These are phyloP conservation scores for Talaromyces sp. DNA, from an alignment of 2,329 filamentous ascomycete genomes.

Conservation along the genomic window DNA sequence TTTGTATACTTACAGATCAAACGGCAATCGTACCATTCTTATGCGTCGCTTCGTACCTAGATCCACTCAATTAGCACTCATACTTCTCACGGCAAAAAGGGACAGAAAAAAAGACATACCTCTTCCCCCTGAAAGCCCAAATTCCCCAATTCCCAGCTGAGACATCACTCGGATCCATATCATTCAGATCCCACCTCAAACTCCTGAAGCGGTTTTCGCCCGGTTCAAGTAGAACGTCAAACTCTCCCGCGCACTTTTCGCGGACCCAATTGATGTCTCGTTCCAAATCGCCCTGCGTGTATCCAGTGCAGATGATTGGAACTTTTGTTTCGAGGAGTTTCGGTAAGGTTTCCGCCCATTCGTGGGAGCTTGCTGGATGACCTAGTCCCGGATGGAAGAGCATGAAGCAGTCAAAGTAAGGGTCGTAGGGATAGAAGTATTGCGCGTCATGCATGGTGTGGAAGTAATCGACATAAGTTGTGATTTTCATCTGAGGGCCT, in stretches of 20 bases:
- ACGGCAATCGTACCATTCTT: conserved; percentile 20
- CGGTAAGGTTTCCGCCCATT: conserved; percentile 89
- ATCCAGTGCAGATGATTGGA: conserved; percentile 89
- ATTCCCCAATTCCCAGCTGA: conserved; percentile 96
- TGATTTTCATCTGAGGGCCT: conserved; percentile 87
- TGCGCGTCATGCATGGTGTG: conserved; percentile 90
- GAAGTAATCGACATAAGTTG: conserved; percentile 96
- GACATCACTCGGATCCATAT: conserved; percentile 87
- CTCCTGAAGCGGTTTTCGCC: conserved; percentile 94
- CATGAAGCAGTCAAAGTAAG: conserved; percentile 97
- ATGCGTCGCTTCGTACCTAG: conserved; percentile 38
- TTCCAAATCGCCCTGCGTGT: conserved; percentile 92
- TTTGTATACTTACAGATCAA: neutral
- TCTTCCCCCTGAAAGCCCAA: conserved; percentile 96
- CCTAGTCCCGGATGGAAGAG: conserved; percentile 95
- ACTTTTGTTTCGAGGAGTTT: conserved; percentile 91
- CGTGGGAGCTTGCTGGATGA: conserved; percentile 85
- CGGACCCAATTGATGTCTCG: conserved; percentile 86
- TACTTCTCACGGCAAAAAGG: neutral
- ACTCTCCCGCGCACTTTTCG: conserved; percentile 79
- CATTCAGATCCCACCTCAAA: conserved; percentile 93
- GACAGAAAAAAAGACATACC: conserved; percentile 51
- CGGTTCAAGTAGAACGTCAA: conserved; percentile 85
- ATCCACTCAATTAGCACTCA: neutral
- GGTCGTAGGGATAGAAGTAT: conserved; percentile 89